Conservation (phyloP, 2,329 filamentous ascomycete genomes). For the Xylariales sp. region DNA sequence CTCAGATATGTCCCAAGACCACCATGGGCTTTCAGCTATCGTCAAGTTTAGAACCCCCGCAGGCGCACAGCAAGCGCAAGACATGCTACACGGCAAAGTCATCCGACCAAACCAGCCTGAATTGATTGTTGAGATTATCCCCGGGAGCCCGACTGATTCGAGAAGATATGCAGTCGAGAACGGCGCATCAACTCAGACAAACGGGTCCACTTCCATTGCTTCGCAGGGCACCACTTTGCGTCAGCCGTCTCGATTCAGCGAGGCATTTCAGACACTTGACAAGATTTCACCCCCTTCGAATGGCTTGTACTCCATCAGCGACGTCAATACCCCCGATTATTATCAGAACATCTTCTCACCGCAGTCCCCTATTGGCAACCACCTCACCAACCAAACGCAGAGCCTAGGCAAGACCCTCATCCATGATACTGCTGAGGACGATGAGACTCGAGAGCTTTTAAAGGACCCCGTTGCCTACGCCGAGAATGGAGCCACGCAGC, state of each 20-base stretch:
- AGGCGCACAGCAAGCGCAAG: slow-evolving; percentile 68
- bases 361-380: slow-evolving; percentile 78
- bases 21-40: slow-evolving; percentile 60
- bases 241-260: slow-evolving; percentile 70
- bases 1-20: slow-evolving; percentile 61
- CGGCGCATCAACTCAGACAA: slow-evolving; percentile 54
- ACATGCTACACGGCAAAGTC: slow-evolving; percentile 66
- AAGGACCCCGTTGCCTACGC: slow-evolving; percentile 79
- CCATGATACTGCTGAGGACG: slow-evolving; percentile 74
- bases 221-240: slow-evolving; percentile 61
- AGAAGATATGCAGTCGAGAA: slow-evolving; percentile 66
- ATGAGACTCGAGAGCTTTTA: slow-evolving; percentile 78
- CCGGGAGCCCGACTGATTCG: slow-evolving; percentile 52
- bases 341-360: slow-evolving; percentile 77
- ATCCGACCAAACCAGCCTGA: slow-evolving; percentile 63
- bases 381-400: slow-evolving; percentile 70
- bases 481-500: slow-evolving; percentile 71
- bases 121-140: slow-evolving; percentile 72
- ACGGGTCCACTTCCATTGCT: slow-evolving; percentile 56
- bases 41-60: slow-evolving; percentile 63
- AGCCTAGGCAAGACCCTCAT: slow-evolving; percentile 78
- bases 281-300: slow-evolving; percentile 71
- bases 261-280: slow-evolving; percentile 70
- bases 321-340: slow-evolving; percentile 69
- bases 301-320: slow-evolving; percentile 64